Conservation (phyloP, 2,329 filamentous ascomycete species). For the Venturia effusa region DNA sequence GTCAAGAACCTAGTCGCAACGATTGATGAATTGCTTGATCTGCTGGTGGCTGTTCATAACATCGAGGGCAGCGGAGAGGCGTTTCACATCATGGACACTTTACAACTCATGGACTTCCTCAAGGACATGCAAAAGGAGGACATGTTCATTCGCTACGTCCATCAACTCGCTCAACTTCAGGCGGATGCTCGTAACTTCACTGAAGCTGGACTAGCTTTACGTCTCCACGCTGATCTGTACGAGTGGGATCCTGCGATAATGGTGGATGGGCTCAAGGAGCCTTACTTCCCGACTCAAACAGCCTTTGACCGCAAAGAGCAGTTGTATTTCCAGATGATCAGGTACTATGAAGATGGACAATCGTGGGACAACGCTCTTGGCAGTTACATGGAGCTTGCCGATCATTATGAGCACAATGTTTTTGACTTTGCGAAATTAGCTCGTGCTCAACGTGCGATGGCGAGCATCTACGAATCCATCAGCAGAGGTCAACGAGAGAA, state of each 20-base stretch:
- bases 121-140: slow-evolving; percentile 95
- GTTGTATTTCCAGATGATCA: slow-evolving; percentile 90
- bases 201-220: slow-evolving; percentile 79
- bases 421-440: slow-evolving; percentile 92
- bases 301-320: slow-evolving; percentile 88
- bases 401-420: slow-evolving; percentile 80
- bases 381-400: slow-evolving; percentile 80
- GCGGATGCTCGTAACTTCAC: slow-evolving; percentile 65
- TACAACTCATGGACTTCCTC: slow-evolving; percentile 90
- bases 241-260: slow-evolving; percentile 71
- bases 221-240: slow-evolving; percentile 85
- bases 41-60: slow-evolving; percentile 81
- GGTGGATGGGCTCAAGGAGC: slow-evolving; percentile 58
- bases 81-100: slow-evolving; percentile 73
- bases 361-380: slow-evolving; percentile 82
- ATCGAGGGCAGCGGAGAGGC: slow-evolving; percentile 63
- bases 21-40: slow-evolving; percentile 80
- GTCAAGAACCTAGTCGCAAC: slow-evolving; percentile 71
- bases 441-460: slow-evolving; percentile 79
- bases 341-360: slow-evolving; percentile 86
- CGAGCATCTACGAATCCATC: slow-evolving; percentile 81
- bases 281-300: slow-evolving; percentile 69
- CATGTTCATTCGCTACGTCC: slow-evolving; percentile 91
- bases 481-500: slow-evolving; percentile 68
- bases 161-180: slow-evolving; percentile 76